Evolutionary conservation across 495 filamentous ascomycete genomes (phyloP), one percentile per base, ranked within the genome.

Genomic region (Ramalina intermedia): DNA sequence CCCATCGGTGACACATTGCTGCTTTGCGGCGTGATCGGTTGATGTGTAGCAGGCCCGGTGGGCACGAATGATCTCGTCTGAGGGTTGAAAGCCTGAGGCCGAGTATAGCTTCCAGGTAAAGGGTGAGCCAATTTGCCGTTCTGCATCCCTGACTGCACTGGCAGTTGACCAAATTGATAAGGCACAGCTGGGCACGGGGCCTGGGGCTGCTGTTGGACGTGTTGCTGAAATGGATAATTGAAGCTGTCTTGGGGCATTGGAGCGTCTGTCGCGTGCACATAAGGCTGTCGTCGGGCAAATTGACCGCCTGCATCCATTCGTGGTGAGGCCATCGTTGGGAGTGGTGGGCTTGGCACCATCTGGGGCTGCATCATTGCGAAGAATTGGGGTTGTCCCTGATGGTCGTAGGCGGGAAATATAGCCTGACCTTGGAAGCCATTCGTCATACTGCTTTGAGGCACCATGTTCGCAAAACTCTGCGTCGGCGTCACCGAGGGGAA

Each of bases 1-100:
- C 49, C 58, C 23, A 53, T 42, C 46, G 65, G 70, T 14, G 61
- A 33, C 13, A 50, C 41, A 47, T 29, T 48, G 53, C 64, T 61
- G 33, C 53, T 52, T 56, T 60, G 61, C 41, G 66, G 62, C 5
- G 35, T 16, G 29, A 21, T 46, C 17, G 37, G 44, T 38, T 43
- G 16, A 36, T 38, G 39, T 12, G 20, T 16, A 12, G 49, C 39
- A 21, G 40, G 37, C 7, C 41, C 47, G 42, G 40, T 48, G 18
- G 89, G 89, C 38, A 94, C 75, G 58, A 96, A 96, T 2, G 86
- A 79, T 51, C 88, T 83, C 11, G 85, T 94, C 63, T 94, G 87
- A 0, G 89, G 89, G 56, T 96, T 94, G 70, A 96, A 94, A 18
- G 82, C 75, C 57, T 85, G 82, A 58, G 86, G 82, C 20, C 87